Evolutionary conservation across 140 eudicot species (phyloP).

Genomic region (Anethum foeniculum): DNA sequence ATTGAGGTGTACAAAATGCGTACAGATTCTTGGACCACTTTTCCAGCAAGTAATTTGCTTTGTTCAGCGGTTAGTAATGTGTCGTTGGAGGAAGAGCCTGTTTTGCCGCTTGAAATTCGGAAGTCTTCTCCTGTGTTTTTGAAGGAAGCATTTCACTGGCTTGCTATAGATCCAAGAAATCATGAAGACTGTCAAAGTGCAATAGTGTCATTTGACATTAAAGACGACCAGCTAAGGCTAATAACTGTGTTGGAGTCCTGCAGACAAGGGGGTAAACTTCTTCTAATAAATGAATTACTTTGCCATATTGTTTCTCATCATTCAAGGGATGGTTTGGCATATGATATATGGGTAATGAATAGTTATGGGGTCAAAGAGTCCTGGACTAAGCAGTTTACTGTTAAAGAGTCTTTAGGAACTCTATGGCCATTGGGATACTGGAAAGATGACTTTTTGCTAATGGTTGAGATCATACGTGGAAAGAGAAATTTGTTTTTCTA

Average conservation of each 20-base stretch:
- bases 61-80: background rate
- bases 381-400: background rate
- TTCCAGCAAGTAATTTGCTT: background rate
- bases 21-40: conserved; percentile 2
- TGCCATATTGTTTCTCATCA: conserved; percentile 3
- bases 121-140: background rate
- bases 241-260: background rate
- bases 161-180: conserved; percentile 2
- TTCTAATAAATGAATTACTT: background rate
- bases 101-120: conserved; percentile 1
- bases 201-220: conserved; percentile 4
- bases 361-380: conserved; percentile 5
- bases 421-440: conserved; percentile 7
- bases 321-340: background rate
- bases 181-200: background rate
- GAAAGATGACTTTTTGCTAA: conserved; percentile 5
- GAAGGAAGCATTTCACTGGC: conserved; percentile 10
- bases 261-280: background rate
- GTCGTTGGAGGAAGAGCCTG: background rate
- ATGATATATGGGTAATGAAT: conserved; percentile 11
- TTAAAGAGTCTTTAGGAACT: conserved; percentile 3
- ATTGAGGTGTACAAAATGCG: conserved; percentile 7
- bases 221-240: conserved; percentile 4
- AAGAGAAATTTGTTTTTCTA: background rate
- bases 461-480: background rate